phyloP scores from a whole-genome alignment of 192 early-diverging fungal genomes.

The Chytriomyces sp. region DNA sequence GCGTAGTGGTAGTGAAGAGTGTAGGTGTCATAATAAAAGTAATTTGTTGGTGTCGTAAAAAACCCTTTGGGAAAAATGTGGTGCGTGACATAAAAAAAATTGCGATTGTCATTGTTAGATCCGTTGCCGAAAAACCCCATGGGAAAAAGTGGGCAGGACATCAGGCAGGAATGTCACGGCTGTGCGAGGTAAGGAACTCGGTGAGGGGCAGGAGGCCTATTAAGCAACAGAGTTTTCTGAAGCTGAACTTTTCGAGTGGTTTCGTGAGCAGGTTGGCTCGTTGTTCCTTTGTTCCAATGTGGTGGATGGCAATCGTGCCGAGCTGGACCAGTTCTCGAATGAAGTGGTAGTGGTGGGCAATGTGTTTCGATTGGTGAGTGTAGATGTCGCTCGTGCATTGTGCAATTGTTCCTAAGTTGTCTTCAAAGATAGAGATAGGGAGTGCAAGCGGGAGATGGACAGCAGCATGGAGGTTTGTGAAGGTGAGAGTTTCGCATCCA shows the following conservation, averaged over 20 bases:
- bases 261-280: constrained; percentile 9
- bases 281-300: neutral
- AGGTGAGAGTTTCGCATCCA: constrained; percentile 8
- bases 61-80: too few relatives aligned
- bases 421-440: constrained; percentile 9
- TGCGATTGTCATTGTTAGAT: too few relatives aligned
- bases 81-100: too few relatives aligned
- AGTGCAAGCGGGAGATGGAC: neutral
- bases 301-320: neutral
- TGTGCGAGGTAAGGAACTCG: too few relatives aligned
- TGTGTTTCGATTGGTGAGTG: constrained; percentile 19
- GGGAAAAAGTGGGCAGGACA: too few relatives aligned
- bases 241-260: neutral
- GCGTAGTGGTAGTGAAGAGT: too few relatives aligned
- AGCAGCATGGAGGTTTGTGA: constrained; percentile 13
- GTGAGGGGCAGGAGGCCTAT: too few relatives aligned
- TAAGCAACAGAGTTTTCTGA: too few relatives aligned
- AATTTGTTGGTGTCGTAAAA: too few relatives aligned
- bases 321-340: constrained; percentile 3
- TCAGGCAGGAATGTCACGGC: too few relatives aligned
- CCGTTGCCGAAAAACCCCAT: too few relatives aligned
- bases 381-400: constrained; percentile 27
- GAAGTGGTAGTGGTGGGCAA: constrained; percentile 19
- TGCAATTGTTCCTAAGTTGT: constrained; percentile 1
- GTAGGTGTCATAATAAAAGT: too few relatives aligned